Percentiles rank a stretch among this genome's conserved stretches.
Evolutionary conservation across 305 asterid genomes (phyloP).

Genomic region (Solanum chacoense): DNA sequence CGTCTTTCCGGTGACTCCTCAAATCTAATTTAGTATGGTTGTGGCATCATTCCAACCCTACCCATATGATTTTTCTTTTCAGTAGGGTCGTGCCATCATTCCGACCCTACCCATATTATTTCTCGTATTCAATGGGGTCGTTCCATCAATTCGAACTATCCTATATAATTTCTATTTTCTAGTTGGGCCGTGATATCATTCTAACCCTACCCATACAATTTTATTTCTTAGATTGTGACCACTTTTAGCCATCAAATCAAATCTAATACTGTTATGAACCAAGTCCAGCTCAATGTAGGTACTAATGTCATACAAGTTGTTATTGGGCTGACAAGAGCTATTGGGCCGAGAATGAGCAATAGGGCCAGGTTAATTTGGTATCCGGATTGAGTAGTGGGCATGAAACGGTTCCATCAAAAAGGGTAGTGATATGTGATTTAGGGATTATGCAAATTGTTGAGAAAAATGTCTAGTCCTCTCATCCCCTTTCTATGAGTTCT

Average conservation of each 20-base stretch:
- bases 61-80: background rate
- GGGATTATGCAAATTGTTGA: too few relatives aligned
- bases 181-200: background rate
- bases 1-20: background rate
- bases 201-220: background rate
- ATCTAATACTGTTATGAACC: background rate
- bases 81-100: background rate
- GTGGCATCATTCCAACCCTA: background rate
- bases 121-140: background rate
- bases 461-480: too few relatives aligned
- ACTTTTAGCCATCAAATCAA: background rate
- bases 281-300: too few relatives aligned
- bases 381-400: too few relatives aligned
- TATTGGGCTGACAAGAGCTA: too few relatives aligned
- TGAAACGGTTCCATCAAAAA: too few relatives aligned
- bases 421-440: too few relatives aligned
- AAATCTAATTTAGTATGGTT: background rate
- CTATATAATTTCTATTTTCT: background rate
- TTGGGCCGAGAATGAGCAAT: too few relatives aligned
- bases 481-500: too few relatives aligned
- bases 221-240: background rate
- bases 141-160: background rate
- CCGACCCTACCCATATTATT: background rate
- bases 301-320: too few relatives aligned
- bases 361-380: too few relatives aligned